Evolutionary conservation across 257 asterid genomes (phyloP).

Genomic region (Cruciata laevipes): DNA sequence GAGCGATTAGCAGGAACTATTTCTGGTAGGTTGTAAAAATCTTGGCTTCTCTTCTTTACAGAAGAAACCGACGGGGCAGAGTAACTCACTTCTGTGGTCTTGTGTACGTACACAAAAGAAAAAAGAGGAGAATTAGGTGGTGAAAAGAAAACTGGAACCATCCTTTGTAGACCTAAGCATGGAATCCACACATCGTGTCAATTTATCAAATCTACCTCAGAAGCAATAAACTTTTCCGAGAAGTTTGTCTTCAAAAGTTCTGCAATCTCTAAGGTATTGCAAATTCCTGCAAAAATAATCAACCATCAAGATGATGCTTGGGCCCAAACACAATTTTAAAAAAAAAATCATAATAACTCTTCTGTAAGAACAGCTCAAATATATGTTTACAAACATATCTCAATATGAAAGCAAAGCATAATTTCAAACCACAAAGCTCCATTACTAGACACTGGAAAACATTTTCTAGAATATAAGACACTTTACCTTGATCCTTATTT

Average conservation of each 20-base stretch:
- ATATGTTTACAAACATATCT: background rate
- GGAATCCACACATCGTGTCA: background rate
- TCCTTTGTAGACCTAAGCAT: background rate
- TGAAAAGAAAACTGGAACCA: background rate
- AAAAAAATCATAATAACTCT: too few relatives aligned
- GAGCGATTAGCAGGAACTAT: slow-evolving; percentile 89
- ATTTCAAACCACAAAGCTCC: background rate
- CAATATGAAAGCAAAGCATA: background rate
- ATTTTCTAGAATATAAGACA: background rate
- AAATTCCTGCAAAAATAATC: slow-evolving; percentile 42
- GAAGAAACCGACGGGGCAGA: slow-evolving; percentile 31
- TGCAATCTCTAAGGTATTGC: slow-evolving; percentile 22
- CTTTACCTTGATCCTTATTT: slow-evolving; percentile 41
- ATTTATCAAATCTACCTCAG: slow-evolving; percentile 39
- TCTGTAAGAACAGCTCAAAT: background rate
- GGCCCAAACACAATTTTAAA: background rate
- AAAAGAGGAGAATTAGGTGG: background rate
- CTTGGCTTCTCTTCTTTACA: slow-evolving; percentile 28
- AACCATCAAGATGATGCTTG: slow-evolving; percentile 4
- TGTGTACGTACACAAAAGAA: slow-evolving; percentile 21
- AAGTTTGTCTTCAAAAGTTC: slow-evolving; percentile 31
- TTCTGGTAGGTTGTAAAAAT: slow-evolving; percentile 31
- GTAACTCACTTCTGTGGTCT: slow-evolving; percentile 28
- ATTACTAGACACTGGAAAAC: background rate
- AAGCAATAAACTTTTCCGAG: slow-evolving; percentile 31